Evolutionary conservation across 1,284 basidiomycete genomes (phyloP).

Genomic region (Apiotrichum brassicae): DNA sequence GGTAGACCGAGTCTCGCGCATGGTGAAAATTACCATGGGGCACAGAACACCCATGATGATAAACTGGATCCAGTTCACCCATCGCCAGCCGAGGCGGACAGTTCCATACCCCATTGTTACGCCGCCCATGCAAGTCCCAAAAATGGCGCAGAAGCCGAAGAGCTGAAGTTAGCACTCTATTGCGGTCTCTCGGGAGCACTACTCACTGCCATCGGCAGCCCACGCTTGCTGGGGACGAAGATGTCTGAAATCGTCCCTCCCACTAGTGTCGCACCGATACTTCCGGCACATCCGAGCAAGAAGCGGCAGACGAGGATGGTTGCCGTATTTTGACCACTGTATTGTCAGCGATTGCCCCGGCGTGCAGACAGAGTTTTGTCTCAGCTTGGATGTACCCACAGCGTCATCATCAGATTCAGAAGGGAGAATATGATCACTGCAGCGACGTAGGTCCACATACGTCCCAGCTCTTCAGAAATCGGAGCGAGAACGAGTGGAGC

Average conservation of each 20-base stretch:
- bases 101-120: constrained; percentile 61
- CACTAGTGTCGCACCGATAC: constrained; percentile 64
- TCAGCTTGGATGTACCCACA: constrained; percentile 58
- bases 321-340: constrained; percentile 59
- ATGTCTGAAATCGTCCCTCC: constrained; percentile 71
- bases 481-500: constrained; percentile 66
- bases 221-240: constrained; percentile 34
- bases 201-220: constrained; percentile 36
- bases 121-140: constrained; percentile 60
- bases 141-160: constrained; percentile 56
- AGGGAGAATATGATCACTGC: constrained; percentile 55
- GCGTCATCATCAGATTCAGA: constrained; percentile 57
- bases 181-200: no score
- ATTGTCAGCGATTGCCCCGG: constrained; percentile 11
- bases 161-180: constrained; percentile 25
- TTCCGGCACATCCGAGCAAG: constrained; percentile 58
- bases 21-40: constrained; percentile 31
- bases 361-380: no score
- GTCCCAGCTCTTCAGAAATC: constrained; percentile 70
- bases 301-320: constrained; percentile 64
- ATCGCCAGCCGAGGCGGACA: constrained; percentile 62
- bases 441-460: constrained; percentile 61
- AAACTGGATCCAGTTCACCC: constrained; percentile 73
- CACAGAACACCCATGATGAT: constrained; percentile 39
- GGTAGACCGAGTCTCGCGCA: constrained; percentile 44